Evolutionary conservation across 352 stramenopile species (phyloP).

Genomic region (Phytophthora megakarya): DNA sequence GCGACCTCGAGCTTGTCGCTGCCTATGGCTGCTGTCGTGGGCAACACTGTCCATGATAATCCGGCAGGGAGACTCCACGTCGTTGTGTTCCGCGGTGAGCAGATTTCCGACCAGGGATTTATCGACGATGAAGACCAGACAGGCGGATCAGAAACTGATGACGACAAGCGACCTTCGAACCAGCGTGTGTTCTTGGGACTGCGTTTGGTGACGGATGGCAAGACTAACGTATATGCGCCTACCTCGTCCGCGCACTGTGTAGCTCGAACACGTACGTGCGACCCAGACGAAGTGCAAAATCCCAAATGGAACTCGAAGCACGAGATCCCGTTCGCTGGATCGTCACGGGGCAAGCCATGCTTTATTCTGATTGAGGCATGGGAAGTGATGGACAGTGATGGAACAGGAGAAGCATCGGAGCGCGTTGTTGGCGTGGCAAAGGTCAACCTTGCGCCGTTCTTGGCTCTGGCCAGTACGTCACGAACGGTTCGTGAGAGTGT

Average conservation of each 20-base stretch:
- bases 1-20: slow-evolving; percentile 86
- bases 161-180: slow-evolving; percentile 41
- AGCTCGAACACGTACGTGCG: slow-evolving; percentile 63
- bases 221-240: slow-evolving; percentile 88
- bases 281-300: slow-evolving; percentile 53
- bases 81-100: slow-evolving; percentile 80
- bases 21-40: slow-evolving; percentile 81
- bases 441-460: slow-evolving; percentile 87
- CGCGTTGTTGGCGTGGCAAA: slow-evolving; percentile 84
- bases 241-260: slow-evolving; percentile 78
- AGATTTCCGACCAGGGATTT: slow-evolving; percentile 73
- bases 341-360: slow-evolving; percentile 74
- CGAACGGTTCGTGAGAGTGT: slow-evolving; percentile 83
- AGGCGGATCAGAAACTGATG: slow-evolving; percentile 46
- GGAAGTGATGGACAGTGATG: slow-evolving; percentile 55
- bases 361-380: slow-evolving; percentile 90
- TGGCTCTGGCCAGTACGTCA: slow-evolving; percentile 83
- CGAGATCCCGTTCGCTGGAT: slow-evolving; percentile 74
- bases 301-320: slow-evolving; percentile 86
- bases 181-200: slow-evolving; percentile 69
- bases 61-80: slow-evolving; percentile 74
- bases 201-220: slow-evolving; percentile 78
- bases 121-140: slow-evolving; percentile 58
- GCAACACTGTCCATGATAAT: slow-evolving; percentile 82
- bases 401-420: slow-evolving; percentile 49